A percentile compares a stretch with the other conserved stretches of the same genome.
phyloP scores from a whole-genome alignment of 1,139 yeast species.

The Kodamaea anthophila region DNA sequence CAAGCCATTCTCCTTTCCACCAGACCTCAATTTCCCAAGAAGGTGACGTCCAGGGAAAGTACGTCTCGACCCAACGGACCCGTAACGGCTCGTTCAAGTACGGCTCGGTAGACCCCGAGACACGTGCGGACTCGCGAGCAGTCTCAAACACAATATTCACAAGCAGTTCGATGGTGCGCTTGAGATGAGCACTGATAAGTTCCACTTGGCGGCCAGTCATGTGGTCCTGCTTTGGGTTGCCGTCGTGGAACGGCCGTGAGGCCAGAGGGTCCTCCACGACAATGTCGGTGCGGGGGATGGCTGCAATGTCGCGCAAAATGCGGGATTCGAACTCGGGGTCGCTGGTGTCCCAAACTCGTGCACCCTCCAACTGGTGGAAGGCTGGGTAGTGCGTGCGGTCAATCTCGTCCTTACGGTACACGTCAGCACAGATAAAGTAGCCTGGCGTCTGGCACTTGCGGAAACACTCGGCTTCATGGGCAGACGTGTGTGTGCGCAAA shows the following conservation, averaged over 20 bases:
- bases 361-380: slow-evolving; percentile 98
- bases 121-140: slow-evolving; percentile 61
- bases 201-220: slow-evolving; percentile 67
- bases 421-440: slow-evolving; percentile 90
- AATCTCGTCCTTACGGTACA: slow-evolving; percentile 89
- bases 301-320: slow-evolving; percentile 52
- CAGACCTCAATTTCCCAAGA: slow-evolving; percentile 98
- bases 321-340: slow-evolving; percentile 33
- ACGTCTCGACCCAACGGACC: slow-evolving; percentile 93
- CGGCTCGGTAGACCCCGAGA: slow-evolving; percentile 58
- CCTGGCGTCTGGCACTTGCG: slow-evolving; percentile 66
- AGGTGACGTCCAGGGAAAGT: slow-evolving; percentile 98
- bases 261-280: slow-evolving; percentile 71
- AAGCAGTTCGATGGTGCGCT: slow-evolving; percentile 75
- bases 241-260: slow-evolving; percentile 33
- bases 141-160: slow-evolving; percentile 79
- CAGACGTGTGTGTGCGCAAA: slow-evolving; percentile 91
- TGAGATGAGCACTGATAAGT: slow-evolving; percentile 70
- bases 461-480: slow-evolving; percentile 90
- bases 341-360: slow-evolving; percentile 69
- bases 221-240: slow-evolving; percentile 74
- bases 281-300: slow-evolving; percentile 61
- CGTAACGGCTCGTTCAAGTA: slow-evolving; percentile 70
- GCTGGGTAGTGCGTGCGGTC: slow-evolving; percentile 97
- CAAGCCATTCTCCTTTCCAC: slow-evolving; percentile 99